Base-by-base conservation (phyloP, 2,329 filamentous ascomycete species). In the Diplocarpon mali region DNA sequence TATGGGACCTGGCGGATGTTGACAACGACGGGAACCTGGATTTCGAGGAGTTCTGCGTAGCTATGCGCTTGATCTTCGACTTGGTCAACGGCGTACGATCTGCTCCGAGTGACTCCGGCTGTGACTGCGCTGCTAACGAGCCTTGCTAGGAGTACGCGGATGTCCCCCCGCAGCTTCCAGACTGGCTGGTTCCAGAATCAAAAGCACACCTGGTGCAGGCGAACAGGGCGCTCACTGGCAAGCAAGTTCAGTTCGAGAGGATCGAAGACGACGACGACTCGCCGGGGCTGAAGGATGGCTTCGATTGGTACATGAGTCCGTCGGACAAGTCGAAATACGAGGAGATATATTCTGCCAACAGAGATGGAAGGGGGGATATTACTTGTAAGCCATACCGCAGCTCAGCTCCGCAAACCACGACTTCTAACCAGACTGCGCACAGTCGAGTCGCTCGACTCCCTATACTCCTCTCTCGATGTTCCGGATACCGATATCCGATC, bases 261-360 rank as follows among this genome's bases (percentile, higher is more conserved):
- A 78, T 94, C 48, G 83, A 88, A 44, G 84, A 88, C 56, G 85
- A 94, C 48, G 78, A 82, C 53, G 89, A 95, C 56, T 79, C 81
- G 3, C 78, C 80, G 1, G 88, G 88, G 1, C 71, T 98, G 51
- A 94, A 94, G 64, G 88, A 95, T 65, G 90, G 90, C 11, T 98
- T 98, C 65, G 92, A 98, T 64, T 98, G 92, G 92, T 98, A 98
- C 69, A 98, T 98, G 87, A 88, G 80, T 48, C 92, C 92, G 0
- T 67, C 71, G 27, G 89, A 98, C 67, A 93, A 93, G 67, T 63
- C 78, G 53, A 96, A 95, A 66, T 98, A 98, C 68, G 88, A 95
- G 66, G 86, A 90, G 57, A 98, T 98, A 66, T 98, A 96, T 67
- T 84, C 83, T 53, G 88, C 93, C 58, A 93, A 88, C 67, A 78